Evolutionary conservation across 257 asterid genomes (phyloP).

Genomic region (Nicotiana noctiflora): DNA sequence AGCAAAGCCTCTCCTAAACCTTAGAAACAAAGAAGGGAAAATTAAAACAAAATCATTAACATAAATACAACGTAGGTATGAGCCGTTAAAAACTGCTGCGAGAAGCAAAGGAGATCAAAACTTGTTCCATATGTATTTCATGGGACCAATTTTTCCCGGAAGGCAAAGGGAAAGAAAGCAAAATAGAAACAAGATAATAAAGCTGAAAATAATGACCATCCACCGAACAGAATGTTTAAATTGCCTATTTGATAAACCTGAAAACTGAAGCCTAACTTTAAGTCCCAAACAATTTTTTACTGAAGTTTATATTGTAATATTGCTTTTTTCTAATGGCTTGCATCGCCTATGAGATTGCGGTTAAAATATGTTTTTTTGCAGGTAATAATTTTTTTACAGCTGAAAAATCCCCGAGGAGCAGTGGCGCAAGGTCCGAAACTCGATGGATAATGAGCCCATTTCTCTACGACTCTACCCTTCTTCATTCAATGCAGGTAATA

Average conservation of each 20-base stretch:
- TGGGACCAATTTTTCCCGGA: background rate
- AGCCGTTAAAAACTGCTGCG: background rate
- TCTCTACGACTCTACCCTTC: background rate
- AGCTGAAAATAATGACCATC: background rate
- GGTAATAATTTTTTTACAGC: background rate
- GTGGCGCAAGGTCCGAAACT: background rate
- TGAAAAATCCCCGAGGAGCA: background rate
- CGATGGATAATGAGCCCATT: background rate
- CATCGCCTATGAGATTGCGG: background rate
- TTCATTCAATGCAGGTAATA: background rate
- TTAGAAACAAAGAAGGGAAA: background rate
- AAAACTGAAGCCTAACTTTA: background rate
- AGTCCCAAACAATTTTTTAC: background rate
- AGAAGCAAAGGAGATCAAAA: background rate
- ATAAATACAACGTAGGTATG: background rate
- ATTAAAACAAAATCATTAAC: background rate
- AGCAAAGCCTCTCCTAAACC: background rate
- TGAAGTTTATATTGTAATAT: background rate
- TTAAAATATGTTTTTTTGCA: background rate
- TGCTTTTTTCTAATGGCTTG: background rate
- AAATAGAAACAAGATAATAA: background rate
- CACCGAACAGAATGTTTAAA: background rate
- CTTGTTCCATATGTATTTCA: background rate
- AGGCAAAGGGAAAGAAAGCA: background rate
- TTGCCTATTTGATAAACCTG: background rate